These are phyloP conservation scores for Thelonectria olida DNA, from an alignment of 2,329 filamentous ascomycete genomes.

Conservation along the genomic window DNA sequence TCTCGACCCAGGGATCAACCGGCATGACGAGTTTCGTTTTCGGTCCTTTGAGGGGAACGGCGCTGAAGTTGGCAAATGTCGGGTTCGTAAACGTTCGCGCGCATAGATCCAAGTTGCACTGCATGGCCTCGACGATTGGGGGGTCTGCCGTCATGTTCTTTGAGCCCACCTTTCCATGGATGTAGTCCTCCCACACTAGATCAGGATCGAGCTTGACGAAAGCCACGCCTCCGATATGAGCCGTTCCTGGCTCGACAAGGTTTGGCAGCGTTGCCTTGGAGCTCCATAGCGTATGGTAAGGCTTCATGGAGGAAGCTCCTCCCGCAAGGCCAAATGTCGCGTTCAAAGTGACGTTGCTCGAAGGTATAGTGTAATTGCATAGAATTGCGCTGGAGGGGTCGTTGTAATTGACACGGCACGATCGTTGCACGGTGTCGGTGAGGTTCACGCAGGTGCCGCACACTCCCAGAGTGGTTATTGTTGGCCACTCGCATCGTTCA, in stretches of 20 bases:
- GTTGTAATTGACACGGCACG: neutral
- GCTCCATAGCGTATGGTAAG: neutral
- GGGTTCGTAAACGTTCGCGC: neutral
- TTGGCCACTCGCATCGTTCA: constrained; percentile 6
- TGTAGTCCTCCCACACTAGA: neutral
- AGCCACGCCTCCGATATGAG: neutral
- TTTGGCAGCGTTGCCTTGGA: neutral
- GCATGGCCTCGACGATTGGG: neutral
- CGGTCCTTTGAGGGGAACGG: neutral
- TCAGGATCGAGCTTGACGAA: neutral
- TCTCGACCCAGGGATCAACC: neutral
- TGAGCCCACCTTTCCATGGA: neutral
- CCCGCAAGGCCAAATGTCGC: neutral
- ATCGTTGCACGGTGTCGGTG: neutral
- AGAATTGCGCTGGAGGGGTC: neutral
- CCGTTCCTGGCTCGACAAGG: neutral
- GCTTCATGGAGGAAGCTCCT: neutral
- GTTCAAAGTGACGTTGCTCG: neutral
- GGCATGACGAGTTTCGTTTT: neutral
- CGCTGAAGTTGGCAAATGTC: neutral
- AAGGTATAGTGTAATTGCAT: constrained; percentile 5
- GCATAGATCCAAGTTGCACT: neutral
- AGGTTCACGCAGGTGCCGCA: neutral
- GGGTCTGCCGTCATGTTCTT: neutral
- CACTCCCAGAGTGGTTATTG: neutral